A percentile compares a stretch with the other conserved stretches of the same genome.
phyloP scores from a whole-genome alignment of 192 early-diverging fungal genomes.

The Mortierella claussenii region DNA sequence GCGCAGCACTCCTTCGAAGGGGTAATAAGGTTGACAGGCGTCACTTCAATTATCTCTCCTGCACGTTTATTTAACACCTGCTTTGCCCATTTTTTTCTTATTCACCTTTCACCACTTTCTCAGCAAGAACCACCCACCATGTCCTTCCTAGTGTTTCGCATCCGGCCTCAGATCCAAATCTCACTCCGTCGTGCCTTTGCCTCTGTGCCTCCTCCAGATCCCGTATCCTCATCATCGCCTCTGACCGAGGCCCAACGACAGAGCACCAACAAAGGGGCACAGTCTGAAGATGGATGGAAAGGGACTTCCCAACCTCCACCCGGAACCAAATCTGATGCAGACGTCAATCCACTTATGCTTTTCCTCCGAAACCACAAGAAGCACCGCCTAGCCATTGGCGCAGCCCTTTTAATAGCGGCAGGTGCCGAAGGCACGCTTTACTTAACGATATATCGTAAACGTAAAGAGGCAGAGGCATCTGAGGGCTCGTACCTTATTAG shows the following conservation, averaged over 20 bases:
- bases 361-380: slow-evolving; percentile 5
- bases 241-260: background rate
- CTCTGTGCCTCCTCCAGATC: background rate
- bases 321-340: background rate
- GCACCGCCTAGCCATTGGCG: slow-evolving; percentile 9
- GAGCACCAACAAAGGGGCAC: background rate
- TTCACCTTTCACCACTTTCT: too few species aligned
- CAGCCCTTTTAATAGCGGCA: slow-evolving; percentile 1
- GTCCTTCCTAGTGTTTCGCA: background rate
- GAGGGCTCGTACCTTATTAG: background rate
- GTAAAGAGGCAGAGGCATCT: slow-evolving; percentile 10
- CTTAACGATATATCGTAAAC: slow-evolving; percentile 8
- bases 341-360: slow-evolving; percentile 2
- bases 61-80: too few species aligned
- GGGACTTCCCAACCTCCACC: background rate
- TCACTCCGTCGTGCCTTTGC: slow-evolving; percentile 1
- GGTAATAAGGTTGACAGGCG: too few species aligned
- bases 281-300: too few species aligned
- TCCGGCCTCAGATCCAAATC: slow-evolving; percentile 2
- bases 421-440: slow-evolving; percentile 1
- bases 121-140: too few species aligned
- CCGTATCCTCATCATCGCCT: background rate
- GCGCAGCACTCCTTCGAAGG: too few species aligned
- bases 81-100: too few species aligned
- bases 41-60: too few species aligned